Conservation (phyloP, 257 asterid genomes). For the Rauvolfia tetraphylla region DNA sequence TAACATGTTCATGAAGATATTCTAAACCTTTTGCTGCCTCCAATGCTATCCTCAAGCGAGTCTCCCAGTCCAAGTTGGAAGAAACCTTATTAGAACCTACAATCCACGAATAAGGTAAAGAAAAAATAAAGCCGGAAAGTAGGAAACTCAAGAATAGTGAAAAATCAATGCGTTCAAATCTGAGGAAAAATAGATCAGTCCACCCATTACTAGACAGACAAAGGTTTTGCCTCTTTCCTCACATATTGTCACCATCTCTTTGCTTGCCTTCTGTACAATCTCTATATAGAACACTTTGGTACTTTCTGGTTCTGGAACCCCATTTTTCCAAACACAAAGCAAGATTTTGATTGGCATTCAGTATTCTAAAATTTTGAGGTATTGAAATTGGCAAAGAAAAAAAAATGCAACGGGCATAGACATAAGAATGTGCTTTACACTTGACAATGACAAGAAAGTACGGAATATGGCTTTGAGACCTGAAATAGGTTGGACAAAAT, state of each 20-base stretch:
- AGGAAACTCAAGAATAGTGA: neutral
- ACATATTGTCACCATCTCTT: neutral
- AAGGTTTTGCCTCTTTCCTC: neutral
- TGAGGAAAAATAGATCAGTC: neutral
- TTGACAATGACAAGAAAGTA: neutral
- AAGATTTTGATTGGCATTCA: neutral
- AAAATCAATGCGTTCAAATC: neutral
- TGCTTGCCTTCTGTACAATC: neutral
- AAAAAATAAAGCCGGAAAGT: neutral
- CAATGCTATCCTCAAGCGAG: conserved; percentile 75
- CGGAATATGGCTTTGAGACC: neutral
- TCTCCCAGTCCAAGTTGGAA: conserved; percentile 72
- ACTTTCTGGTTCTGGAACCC: neutral
- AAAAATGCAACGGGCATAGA: neutral
- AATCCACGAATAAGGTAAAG: neutral
- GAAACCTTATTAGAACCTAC: conserved; percentile 49
- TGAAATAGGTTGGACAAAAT: neutral
- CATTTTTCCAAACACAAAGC: neutral
- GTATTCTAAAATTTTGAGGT: neutral
- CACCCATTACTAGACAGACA: neutral
- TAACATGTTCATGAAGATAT: conserved; percentile 79
- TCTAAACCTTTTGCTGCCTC: conserved; percentile 95
- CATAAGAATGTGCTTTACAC: neutral
- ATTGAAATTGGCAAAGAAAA: neutral
- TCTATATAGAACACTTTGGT: neutral